Evolutionary conservation across 2,329 filamentous ascomycete genomes (phyloP).

Genomic region (Talaromyces islandicus): DNA sequence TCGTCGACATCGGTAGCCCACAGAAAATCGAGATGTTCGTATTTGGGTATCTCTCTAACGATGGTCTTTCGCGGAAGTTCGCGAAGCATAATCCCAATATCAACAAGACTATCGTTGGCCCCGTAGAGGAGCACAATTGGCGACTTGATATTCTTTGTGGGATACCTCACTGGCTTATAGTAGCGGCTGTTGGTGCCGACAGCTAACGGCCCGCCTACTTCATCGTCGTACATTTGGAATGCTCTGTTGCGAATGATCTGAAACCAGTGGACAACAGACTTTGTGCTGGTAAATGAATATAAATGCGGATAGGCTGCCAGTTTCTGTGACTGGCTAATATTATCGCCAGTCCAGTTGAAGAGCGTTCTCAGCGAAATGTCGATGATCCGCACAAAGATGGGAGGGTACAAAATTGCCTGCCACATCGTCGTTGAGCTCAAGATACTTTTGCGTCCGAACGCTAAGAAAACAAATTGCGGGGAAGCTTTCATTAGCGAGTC

Average conservation of each 20-base stretch:
- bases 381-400: conserved; percentile 82
- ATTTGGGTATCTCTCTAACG: conserved; percentile 81
- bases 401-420: conserved; percentile 92
- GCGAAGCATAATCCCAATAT: conserved; percentile 86
- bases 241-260: conserved; percentile 95
- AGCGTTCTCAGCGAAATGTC: conserved; percentile 75
- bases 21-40: conserved; percentile 94
- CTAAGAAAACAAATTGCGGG: conserved; percentile 82
- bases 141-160: conserved; percentile 93
- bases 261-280: conserved; percentile 98
- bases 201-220: conserved; percentile 71
- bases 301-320: conserved; percentile 92
- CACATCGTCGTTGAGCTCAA: conserved; percentile 93
- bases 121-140: conserved; percentile 92
- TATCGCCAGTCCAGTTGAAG: conserved; percentile 81
- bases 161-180: conserved; percentile 94
- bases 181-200: conserved; percentile 70
- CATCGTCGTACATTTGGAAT: conserved; percentile 98
- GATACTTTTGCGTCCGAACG: conserved; percentile 87
- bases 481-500: conserved; percentile 91
- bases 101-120: conserved; percentile 86
- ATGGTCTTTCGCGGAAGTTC: conserved; percentile 81
- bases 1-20: conserved; percentile 83
- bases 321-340: conserved; percentile 83
- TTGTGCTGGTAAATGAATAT: conserved; percentile 94